Evolutionary conservation across 352 stramenopile species (phyloP).

Genomic region (Saprolegnia parasitica): DNA sequence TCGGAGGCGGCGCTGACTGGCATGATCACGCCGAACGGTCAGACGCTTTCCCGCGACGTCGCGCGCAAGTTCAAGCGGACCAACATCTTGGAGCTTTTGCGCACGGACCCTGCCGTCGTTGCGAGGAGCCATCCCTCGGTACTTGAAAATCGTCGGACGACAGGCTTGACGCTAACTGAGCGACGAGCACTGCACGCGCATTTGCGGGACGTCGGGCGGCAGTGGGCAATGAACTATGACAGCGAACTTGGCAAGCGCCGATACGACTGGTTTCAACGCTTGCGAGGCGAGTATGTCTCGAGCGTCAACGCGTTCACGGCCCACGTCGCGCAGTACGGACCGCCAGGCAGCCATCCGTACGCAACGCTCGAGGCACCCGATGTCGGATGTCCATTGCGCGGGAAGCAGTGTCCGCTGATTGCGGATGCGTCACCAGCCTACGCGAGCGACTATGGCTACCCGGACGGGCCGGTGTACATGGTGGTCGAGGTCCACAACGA

Average conservation of each 20-base stretch:
- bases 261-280: constrained; percentile 79
- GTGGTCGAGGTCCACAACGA: constrained; percentile 62
- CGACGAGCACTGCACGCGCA: constrained; percentile 87
- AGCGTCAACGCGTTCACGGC: constrained; percentile 87
- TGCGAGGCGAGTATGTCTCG: constrained; percentile 37
- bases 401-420: constrained; percentile 89
- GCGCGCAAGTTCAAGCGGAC: constrained; percentile 90
- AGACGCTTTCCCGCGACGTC: constrained; percentile 66
- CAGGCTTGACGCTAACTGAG: constrained; percentile 87
- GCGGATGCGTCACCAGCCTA: constrained; percentile 73
- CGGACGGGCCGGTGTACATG: constrained; percentile 76
- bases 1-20: constrained; percentile 70
- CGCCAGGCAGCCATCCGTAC: constrained; percentile 83
- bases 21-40: constrained; percentile 61
- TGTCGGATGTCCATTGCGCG: constrained; percentile 80
- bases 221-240: constrained; percentile 83
- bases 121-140: constrained; percentile 85
- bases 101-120: constrained; percentile 83
- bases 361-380: constrained; percentile 72
- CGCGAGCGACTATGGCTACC: constrained; percentile 70
- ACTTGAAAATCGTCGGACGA: constrained; percentile 87
- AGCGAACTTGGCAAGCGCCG: constrained; percentile 91
- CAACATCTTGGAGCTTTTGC: constrained; percentile 87
- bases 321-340: constrained; percentile 88
- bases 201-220: constrained; percentile 70